Evolutionary conservation across 2,329 filamentous ascomycete genomes (phyloP).

Genomic region (Calonectria ilicicola): DNA sequence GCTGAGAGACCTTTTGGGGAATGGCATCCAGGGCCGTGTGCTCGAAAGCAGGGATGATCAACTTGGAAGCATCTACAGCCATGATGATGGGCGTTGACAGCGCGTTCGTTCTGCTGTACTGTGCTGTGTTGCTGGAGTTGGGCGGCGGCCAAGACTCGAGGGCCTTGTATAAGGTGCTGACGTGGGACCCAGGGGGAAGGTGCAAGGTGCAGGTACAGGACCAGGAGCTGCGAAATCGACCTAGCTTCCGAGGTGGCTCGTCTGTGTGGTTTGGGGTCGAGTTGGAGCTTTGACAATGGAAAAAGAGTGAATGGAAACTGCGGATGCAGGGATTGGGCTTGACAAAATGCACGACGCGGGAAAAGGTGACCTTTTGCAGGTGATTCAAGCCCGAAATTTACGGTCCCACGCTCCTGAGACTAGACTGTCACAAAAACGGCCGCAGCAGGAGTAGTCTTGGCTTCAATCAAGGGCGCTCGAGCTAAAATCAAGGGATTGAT

Average conservation of each 20-base stretch:
- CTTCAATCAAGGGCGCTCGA: background rate
- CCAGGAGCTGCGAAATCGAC: background rate
- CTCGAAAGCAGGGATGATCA: slow-evolving; percentile 62
- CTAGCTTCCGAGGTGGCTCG: background rate
- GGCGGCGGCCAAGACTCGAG: background rate
- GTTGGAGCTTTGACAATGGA: background rate
- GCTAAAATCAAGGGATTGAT: background rate
- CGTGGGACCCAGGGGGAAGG: background rate
- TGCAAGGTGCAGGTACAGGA: background rate
- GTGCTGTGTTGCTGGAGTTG: slow-evolving; percentile 7
- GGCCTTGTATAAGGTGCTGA: slow-evolving; percentile 21
- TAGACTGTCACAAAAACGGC: background rate
- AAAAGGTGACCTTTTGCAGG: too few species aligned
- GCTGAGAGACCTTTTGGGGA: slow-evolving; percentile 66
- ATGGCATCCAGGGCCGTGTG: slow-evolving; percentile 77
- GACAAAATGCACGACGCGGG: background rate
- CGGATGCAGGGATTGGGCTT: background rate
- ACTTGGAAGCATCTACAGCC: slow-evolving; percentile 54
- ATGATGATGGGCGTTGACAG: slow-evolving; percentile 19
- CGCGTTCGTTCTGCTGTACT: too few species aligned
- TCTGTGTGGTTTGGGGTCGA: background rate
- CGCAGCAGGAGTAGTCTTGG: background rate
- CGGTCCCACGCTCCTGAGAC: background rate
- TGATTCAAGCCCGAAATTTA: background rate
- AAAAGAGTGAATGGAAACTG: background rate